Percentiles rank a stretch among this genome's conserved stretches.
Conservation (phyloP, 305 asterid genomes). For the Petunia hybrid region DNA sequence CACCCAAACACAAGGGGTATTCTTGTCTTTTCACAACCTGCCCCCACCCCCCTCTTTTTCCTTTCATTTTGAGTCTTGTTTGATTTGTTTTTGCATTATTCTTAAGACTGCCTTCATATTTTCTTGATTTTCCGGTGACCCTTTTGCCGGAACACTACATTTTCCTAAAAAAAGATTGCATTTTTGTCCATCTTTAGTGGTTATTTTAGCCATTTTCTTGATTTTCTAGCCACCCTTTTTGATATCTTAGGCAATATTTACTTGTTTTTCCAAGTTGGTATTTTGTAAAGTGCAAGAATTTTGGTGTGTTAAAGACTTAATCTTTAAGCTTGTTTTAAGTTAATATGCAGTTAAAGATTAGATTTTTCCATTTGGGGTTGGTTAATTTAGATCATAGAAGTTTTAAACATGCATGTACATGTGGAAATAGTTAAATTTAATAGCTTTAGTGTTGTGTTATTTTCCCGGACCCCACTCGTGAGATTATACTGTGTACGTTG, state of each 20-base stretch:
- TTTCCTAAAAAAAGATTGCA: conserved; percentile 23
- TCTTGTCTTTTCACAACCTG: conserved; percentile 44
- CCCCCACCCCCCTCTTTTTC: conserved; percentile 3
- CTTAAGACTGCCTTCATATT: conserved; percentile 19
- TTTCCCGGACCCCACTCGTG: too few relatives aligned
- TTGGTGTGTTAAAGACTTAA: conserved; percentile 39
- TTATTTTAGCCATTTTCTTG: not conserved
- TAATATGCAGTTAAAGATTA: conserved; percentile 59
- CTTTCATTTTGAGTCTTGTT: conserved; percentile 34
- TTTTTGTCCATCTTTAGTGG: conserved; percentile 7
- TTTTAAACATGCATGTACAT: conserved; percentile 39
- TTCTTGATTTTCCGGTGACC: conserved; percentile 41
- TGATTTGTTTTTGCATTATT: conserved; percentile 32
- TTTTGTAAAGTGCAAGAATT: conserved; percentile 10
- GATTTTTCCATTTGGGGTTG: conserved; percentile 48
- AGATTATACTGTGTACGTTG: too few relatives aligned
- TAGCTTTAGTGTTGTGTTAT: not conserved
- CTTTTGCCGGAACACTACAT: conserved; percentile 31
- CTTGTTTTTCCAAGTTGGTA: conserved; percentile 10
- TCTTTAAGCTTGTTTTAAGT: conserved; percentile 40
- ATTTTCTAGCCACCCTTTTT: conserved; percentile 12
- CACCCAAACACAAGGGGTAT: conserved; percentile 26
- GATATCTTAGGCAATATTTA: not conserved
- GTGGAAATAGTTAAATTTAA: conserved; percentile 26
- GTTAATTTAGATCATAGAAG: conserved; percentile 51